Conservation (phyloP, 495 filamentous ascomycete genomes). For the Xylaria telfairii region DNA sequence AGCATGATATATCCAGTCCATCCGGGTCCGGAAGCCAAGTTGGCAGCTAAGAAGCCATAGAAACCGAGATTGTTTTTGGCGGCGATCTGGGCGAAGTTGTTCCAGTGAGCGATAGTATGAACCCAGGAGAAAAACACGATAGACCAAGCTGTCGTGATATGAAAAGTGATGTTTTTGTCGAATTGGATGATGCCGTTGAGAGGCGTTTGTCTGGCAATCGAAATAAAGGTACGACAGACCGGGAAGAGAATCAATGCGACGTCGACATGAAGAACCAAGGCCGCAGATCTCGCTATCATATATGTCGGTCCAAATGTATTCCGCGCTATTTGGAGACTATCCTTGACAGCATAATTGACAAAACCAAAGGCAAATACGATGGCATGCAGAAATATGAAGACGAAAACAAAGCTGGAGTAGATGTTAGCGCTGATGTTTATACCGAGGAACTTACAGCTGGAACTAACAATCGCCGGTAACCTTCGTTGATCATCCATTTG, state of each 20-base stretch:
- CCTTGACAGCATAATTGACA: constrained; percentile 76
- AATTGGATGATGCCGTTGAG: constrained; percentile 80
- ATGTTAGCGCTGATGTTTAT: constrained; percentile 32
- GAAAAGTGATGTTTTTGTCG: constrained; percentile 83
- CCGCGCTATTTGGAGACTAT: constrained; percentile 66
- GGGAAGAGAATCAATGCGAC: constrained; percentile 77
- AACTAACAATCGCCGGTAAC: constrained; percentile 72
- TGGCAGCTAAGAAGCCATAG: constrained; percentile 71
- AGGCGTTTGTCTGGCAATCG: constrained; percentile 73
- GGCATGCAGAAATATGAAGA: constrained; percentile 69
- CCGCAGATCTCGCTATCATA: constrained; percentile 72
- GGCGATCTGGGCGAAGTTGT: constrained; percentile 77
- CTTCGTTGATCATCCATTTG: constrained; percentile 80
- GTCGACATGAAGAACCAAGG: constrained; percentile 76
- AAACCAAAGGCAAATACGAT: constrained; percentile 77
- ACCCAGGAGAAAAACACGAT: constrained; percentile 83
- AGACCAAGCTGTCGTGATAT: constrained; percentile 80
- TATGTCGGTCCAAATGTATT: constrained; percentile 72
- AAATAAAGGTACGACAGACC: constrained; percentile 80
- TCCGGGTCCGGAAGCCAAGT: constrained; percentile 75
- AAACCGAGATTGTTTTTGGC: constrained; percentile 73
- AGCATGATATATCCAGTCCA: constrained; percentile 85
- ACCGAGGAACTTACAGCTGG: constrained; percentile 28
- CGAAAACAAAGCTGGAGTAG: constrained; percentile 65
- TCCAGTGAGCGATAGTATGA: constrained; percentile 81